Conservation (phyloP, 345 rosid species). For the Streptanthus diversifolius region DNA sequence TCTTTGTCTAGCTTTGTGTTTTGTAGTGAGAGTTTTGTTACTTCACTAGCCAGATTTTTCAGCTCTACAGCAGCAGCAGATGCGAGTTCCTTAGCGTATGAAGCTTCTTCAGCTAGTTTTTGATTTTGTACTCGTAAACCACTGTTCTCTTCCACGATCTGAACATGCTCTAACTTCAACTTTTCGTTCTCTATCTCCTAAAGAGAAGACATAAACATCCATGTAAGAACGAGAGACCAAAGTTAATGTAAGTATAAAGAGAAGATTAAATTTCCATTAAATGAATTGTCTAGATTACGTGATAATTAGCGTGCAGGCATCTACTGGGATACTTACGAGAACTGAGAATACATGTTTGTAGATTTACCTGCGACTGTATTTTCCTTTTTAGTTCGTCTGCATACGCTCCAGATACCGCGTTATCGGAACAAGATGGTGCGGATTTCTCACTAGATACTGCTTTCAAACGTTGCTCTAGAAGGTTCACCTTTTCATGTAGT, state of each 20-base stretch:
- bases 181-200: constrained; percentile 85
- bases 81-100: constrained; percentile 94
- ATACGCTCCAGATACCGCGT: constrained; percentile 44
- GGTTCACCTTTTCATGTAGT: constrained; percentile 68
- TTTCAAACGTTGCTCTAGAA: constrained; percentile 65
- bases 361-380: constrained; percentile 70
- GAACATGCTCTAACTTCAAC: constrained; percentile 76
- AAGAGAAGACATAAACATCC: constrained; percentile 17
- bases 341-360: constrained; percentile 16
- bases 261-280: not conserved
- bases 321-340: not conserved
- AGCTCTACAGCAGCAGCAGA: constrained; percentile 99
- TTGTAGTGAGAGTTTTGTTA: constrained; percentile 79
- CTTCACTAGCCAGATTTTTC: constrained; percentile 91
- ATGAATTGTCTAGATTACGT: not conserved
- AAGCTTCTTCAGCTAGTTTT: constrained; percentile 92
- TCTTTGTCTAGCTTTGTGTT: constrained; percentile 84
- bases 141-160: constrained; percentile 84
- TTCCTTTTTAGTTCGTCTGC: constrained; percentile 68
- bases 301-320: not conserved
- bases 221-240: constrained; percentile 1
- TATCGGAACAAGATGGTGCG: constrained; percentile 42
- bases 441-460: constrained; percentile 46
- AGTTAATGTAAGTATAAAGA: not conserved
- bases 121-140: constrained; percentile 83